Evolutionary conservation across 169 alveolate species (phyloP).

Genomic region (Besnoitia besnoiti): DNA sequence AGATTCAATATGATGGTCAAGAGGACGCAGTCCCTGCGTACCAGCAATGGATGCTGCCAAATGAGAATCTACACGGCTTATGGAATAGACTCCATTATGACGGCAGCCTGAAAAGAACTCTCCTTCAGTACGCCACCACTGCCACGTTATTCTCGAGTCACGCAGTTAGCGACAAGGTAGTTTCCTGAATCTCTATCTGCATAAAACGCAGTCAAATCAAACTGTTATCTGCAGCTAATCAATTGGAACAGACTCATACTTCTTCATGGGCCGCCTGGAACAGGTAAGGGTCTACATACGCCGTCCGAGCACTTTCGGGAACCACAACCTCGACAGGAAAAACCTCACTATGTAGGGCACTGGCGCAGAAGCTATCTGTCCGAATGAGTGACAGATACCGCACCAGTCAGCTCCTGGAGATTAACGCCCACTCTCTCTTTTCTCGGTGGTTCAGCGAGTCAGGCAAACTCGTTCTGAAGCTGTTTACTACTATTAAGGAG

Average conservation of each 20-base stretch:
- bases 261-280: constrained; percentile 85
- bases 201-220: background rate
- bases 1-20: background rate
- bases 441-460: constrained; percentile 84
- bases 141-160: constrained; percentile 77
- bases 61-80: constrained; percentile 76
- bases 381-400: constrained; percentile 69
- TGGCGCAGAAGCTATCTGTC: constrained; percentile 76
- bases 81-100: constrained; percentile 84
- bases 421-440: constrained; percentile 80
- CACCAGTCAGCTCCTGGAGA: constrained; percentile 73
- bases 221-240: constrained; percentile 67
- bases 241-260: constrained; percentile 80
- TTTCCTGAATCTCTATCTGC: background rate
- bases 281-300: constrained; percentile 48
- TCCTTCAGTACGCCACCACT: constrained; percentile 78
- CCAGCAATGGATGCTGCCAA: constrained; percentile 79
- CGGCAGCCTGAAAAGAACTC: constrained; percentile 73
- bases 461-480: constrained; percentile 81
- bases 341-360: constrained; percentile 76
- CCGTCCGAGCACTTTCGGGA: background rate
- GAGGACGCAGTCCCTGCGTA: constrained; percentile 56
- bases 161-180: constrained; percentile 69
- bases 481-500: constrained; percentile 73
- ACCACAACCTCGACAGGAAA: constrained; percentile 67